Percentiles rank a stretch among this genome's conserved stretches.
Conservation (phyloP, 345 rosid species). For the Eucalyptus globulus region DNA sequence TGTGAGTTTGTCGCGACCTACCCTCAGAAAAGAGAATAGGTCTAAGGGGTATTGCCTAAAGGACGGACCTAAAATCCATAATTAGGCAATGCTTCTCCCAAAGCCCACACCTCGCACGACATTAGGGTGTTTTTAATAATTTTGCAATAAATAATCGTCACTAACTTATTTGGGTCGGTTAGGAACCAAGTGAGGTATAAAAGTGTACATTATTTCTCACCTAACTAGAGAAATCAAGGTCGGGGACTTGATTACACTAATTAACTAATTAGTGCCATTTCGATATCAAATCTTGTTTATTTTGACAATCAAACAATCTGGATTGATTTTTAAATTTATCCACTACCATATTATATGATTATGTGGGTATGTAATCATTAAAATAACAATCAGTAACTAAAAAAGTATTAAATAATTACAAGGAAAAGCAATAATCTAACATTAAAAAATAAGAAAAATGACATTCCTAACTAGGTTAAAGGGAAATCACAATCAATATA, state of each 20-base stretch:
- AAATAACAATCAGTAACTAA: rapidly evolving
- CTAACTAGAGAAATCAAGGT: rapidly evolving
- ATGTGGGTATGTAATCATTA: too few species aligned
- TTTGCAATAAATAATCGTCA: rapidly evolving
- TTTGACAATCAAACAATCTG: rapidly evolving
- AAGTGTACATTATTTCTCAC: rapidly evolving
- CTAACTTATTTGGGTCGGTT: rapidly evolving
- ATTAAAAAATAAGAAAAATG: too few species aligned
- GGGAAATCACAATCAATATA: too few species aligned
- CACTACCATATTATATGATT: too few species aligned
- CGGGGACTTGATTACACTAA: rapidly evolving
- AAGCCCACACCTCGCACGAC: rapidly evolving
- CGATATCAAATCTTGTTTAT: rapidly evolving
- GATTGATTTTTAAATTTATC: too few species aligned
- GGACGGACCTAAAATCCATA: rapidly evolving
- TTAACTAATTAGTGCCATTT: rapidly evolving
- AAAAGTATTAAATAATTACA: too few species aligned
- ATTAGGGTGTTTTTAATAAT: too few species aligned
- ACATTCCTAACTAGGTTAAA: too few species aligned
- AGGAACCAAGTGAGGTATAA: rapidly evolving
- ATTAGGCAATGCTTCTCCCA: too few species aligned
- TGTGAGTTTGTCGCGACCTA: neutral
- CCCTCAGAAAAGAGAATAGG: too few species aligned
- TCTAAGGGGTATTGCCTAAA: too few species aligned
- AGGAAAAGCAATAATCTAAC: too few species aligned